Evolutionary conservation across 176 grass and related monocot species (phyloP), one percentile per base, ranked within the genome.

Genomic region (Rhynchospora tenuis): DNA sequence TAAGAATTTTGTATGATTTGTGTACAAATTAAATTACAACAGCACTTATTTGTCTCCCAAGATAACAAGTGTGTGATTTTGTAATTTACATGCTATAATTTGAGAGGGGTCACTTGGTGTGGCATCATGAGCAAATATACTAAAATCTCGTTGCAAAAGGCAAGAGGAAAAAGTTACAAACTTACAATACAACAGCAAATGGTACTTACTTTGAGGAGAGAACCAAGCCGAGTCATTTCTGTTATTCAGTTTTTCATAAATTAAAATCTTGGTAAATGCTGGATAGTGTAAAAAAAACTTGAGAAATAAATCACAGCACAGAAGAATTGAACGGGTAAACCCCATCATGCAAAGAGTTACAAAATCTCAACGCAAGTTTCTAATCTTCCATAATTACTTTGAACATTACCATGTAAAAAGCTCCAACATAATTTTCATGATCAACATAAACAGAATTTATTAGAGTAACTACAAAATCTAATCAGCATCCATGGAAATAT

Each of bases 401-500:
- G 45, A 54, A 22, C 27, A 75, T 75, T 27, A 54, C 22, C 46
- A 52, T 75, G 71, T 15, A 48, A 52, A 20, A 28, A 75, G 28
- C 48, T 29, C 48, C 13, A 76, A 42, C 29, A 8, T 22, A 54
- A 31, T 3, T 17, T 76, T 17, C 73, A 29, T 10, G 73, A 76
- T 76, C 73, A 26, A 48, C 44, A 75, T 17, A 56, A 77, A 31
- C 50, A 19, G 20, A 77, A 15, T 13, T n/a, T 19, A 77, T 56
- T 29, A 24, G 56, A 72, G 67, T 71, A 71, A n/a, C 42, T 71
- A 17, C 19, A 72, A 72, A 77, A 28, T 75, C 23, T 77, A 56
- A 77, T 47, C 56, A 77, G 58, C 78, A 81, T 81, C 7, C 78
- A 81, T 81, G 19, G 55, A 46, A 62, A 64, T 16, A 81, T 81